Percentiles rank a stretch among this genome's conserved stretches.
Evolutionary conservation across 2,329 filamentous ascomycete genomes (phyloP).

Genomic region (Botryotinia narcissicola): DNA sequence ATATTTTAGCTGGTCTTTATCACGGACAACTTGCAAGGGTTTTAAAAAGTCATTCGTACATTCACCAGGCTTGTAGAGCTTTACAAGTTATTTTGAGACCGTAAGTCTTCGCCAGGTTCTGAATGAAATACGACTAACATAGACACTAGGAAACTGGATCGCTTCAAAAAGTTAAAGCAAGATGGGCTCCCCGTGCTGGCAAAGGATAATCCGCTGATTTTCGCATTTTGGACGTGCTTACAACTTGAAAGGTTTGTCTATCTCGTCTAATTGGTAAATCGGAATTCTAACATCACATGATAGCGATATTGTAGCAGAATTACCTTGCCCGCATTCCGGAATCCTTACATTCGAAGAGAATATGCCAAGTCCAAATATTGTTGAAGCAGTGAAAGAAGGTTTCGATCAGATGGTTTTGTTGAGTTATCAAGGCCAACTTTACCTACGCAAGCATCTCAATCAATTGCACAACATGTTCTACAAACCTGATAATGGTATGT

Average conservation of each 20-base stretch:
- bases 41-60: conserved; percentile 73
- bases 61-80: conserved; percentile 55
- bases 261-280: background rate
- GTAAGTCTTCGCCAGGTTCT: conserved; percentile 31
- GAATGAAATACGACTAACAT: conserved; percentile 14
- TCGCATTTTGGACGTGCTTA: conserved; percentile 90
- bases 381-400: conserved; percentile 44
- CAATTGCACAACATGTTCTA: conserved; percentile 51
- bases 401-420: conserved; percentile 51
- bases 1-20: conserved; percentile 82
- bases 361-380: conserved; percentile 64
- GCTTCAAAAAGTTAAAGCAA: conserved; percentile 43
- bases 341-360: conserved; percentile 60
- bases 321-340: conserved; percentile 61
- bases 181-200: conserved; percentile 15
- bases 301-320: conserved; percentile 88
- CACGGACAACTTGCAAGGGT: conserved; percentile 84
- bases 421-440: conserved; percentile 63
- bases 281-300: conserved; percentile 23
- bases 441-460: conserved; percentile 63
- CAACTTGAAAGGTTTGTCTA: conserved; percentile 78
- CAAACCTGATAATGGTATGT: conserved; percentile 34
- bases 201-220: conserved; percentile 62
- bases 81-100: conserved; percentile 73
- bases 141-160: conserved; percentile 36